A percentile compares a stretch with the other conserved stretches of the same genome.
Evolutionary conservation across 2,329 filamentous ascomycete genomes (phyloP).

Genomic region (Apiospora marii): DNA sequence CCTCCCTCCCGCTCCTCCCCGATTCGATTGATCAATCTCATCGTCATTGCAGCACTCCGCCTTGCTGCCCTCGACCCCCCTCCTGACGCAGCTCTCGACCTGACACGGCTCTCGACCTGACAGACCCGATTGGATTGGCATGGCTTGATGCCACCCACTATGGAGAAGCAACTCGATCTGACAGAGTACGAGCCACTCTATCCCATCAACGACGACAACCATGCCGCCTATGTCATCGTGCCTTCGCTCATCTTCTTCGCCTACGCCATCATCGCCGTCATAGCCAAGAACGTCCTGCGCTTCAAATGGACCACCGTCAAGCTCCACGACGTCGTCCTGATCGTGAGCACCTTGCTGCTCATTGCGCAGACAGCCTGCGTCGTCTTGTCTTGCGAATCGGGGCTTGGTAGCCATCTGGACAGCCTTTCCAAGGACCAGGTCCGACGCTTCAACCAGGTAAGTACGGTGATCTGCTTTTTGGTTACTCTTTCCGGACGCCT

Average conservation of each 20-base stretch:
- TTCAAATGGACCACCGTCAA: slow-evolving; percentile 16
- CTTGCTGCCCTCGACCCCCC: neutral
- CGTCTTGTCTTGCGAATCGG: neutral
- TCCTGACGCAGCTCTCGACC: too few relatives aligned
- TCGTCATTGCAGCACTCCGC: slow-evolving; percentile 6
- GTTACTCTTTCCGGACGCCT: neutral
- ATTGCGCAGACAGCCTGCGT: neutral
- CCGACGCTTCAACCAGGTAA: slow-evolving; percentile 3
- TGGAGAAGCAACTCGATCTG: neutral
- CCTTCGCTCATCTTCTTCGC: slow-evolving; percentile 7
- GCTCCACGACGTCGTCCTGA: neutral
- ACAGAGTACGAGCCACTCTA: neutral
- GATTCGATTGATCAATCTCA: neutral
- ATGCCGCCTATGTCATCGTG: slow-evolving; percentile 9
- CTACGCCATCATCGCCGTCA: neutral
- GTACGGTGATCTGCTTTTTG: neutral
- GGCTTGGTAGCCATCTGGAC: neutral
- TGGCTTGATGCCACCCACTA: slow-evolving; percentile 5
- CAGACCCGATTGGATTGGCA: neutral
- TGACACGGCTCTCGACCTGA: too few relatives aligned
- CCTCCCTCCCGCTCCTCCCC: neutral
- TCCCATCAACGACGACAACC: slow-evolving; percentile 1
- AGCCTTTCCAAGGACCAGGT: neutral
- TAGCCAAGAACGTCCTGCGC: slow-evolving; percentile 9
- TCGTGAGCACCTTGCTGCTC: neutral